phyloP scores from a whole-genome alignment of 1,284 basidiomycete genomes.

The Rhizopogon hawkerae region DNA sequence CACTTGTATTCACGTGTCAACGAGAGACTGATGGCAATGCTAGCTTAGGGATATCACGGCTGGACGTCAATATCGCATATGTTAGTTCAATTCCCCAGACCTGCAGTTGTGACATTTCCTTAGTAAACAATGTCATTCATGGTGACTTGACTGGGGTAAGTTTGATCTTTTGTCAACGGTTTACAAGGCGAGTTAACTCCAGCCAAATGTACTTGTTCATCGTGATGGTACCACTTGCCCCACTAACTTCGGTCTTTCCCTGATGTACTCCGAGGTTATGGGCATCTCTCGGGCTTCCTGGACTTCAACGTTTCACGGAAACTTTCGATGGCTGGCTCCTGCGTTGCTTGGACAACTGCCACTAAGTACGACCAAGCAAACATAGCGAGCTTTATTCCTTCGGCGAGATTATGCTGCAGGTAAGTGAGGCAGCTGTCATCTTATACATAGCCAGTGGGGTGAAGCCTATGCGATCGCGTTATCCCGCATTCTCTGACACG shows the following conservation, averaged over 20 bases:
- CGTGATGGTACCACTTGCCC: constrained; percentile 15
- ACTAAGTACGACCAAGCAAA: constrained; percentile 17
- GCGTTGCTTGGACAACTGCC: constrained; percentile 15
- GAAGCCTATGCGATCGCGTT: constrained; percentile 7
- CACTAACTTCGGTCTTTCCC: constrained; percentile 24
- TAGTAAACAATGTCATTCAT: constrained; percentile 13
- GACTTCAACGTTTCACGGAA: constrained; percentile 15
- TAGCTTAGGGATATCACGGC: constrained; percentile 19
- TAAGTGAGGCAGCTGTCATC: constrained; percentile 16
- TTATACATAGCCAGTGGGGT: constrained; percentile 14
- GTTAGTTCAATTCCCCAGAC: not conserved
- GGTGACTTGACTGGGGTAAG: constrained; percentile 23
- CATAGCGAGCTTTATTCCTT: constrained; percentile 22
- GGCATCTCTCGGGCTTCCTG: constrained; percentile 17
- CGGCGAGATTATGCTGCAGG: constrained; percentile 24
- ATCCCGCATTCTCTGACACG: constrained; percentile 15
- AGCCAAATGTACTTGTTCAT: constrained; percentile 29
- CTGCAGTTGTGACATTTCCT: constrained; percentile 1
- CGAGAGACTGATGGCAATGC: not conserved
- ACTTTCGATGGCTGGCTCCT: constrained; percentile 27
- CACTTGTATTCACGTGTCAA: constrained; percentile 10
- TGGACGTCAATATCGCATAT: constrained; percentile 20
- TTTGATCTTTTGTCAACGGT: not conserved
- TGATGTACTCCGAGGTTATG: constrained; percentile 21
- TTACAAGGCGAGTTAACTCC: not conserved